Evolutionary conservation across 305 asterid species (phyloP).

Genomic region (Solanum hybrid): DNA sequence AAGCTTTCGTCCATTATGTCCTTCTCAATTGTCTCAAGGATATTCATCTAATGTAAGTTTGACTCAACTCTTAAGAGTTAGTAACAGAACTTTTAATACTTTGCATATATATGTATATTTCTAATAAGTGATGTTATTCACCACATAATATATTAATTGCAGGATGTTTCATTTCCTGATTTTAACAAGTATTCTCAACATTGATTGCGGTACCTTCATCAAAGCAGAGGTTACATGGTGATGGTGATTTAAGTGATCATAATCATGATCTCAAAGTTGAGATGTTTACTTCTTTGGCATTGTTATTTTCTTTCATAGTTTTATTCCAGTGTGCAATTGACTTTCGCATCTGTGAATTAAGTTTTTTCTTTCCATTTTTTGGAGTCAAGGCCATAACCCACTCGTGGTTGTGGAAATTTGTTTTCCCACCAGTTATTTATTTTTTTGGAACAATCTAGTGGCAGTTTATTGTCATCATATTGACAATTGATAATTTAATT

Average conservation of each 20-base stretch:
- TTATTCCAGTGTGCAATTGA: no score
- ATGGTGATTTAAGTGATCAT: background rate
- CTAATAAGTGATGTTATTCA: background rate
- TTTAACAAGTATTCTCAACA: background rate
- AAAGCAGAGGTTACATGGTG: background rate
- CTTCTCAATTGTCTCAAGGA: background rate
- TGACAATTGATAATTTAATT: no score
- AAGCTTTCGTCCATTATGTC: background rate
- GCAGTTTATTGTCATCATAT: no score
- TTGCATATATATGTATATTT: background rate
- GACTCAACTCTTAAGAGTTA: background rate
- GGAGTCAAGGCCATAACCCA: no score
- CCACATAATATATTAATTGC: background rate
- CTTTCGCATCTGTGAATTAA: no score
- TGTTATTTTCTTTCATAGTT: no score
- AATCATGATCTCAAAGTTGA: no score
- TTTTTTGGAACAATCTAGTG: no score
- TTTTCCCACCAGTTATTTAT: no score
- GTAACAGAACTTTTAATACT: background rate
- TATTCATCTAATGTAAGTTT: background rate
- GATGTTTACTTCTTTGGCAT: no score
- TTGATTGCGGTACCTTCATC: background rate
- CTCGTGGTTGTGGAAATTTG: no score
- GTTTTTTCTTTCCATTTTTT: no score
- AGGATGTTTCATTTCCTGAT: background rate